These are phyloP conservation scores for Ramaria sp. DNA, from an alignment of 768 basidiomycete genomes.

Conservation along the genomic window DNA sequence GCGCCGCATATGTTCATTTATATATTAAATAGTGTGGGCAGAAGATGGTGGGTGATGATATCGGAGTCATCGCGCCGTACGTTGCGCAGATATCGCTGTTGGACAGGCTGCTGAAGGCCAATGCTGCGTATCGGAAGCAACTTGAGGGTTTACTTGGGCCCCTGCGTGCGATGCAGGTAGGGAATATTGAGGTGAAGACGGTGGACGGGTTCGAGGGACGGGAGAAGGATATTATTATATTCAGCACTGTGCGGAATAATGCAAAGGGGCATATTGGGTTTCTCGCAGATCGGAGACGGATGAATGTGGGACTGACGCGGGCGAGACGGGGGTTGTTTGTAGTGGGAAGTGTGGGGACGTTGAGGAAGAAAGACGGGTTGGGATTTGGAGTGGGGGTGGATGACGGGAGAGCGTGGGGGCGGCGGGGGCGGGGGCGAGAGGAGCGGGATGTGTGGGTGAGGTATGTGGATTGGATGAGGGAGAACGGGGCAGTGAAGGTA, in stretches of 20 bases:
- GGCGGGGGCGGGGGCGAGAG: slow-evolving; percentile 19
- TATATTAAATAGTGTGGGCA: slow-evolving; percentile 9
- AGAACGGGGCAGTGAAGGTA: slow-evolving; percentile 40
- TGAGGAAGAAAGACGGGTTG: slow-evolving; percentile 32
- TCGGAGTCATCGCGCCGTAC: slow-evolving; percentile 91
- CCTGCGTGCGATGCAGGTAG: slow-evolving; percentile 52
- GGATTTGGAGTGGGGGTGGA: slow-evolving; percentile 29
- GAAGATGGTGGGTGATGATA: slow-evolving; percentile 60
- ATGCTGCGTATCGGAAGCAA: slow-evolving; percentile 38
- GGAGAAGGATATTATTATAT: slow-evolving; percentile 87
- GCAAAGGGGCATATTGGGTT: slow-evolving; percentile 72
- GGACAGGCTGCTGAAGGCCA: slow-evolving; percentile 49
- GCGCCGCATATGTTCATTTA: not conserved
- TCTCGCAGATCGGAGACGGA: slow-evolving; percentile 69
- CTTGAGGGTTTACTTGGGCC: slow-evolving; percentile 54
- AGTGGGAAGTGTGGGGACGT: slow-evolving; percentile 60
- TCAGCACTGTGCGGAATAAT: slow-evolving; percentile 87
- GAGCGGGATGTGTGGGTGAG: slow-evolving; percentile 46
- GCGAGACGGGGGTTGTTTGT: slow-evolving; percentile 81
- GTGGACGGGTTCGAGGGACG: slow-evolving; percentile 93
- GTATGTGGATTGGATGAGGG: slow-evolving; percentile 45
- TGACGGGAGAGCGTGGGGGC: slow-evolving; percentile 41
- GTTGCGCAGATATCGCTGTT: slow-evolving; percentile 75
- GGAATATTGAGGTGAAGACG: slow-evolving; percentile 74
- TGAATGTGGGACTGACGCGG: slow-evolving; percentile 87